Conservation (phyloP, 768 basidiomycete species). For the Boletellus sp. region DNA sequence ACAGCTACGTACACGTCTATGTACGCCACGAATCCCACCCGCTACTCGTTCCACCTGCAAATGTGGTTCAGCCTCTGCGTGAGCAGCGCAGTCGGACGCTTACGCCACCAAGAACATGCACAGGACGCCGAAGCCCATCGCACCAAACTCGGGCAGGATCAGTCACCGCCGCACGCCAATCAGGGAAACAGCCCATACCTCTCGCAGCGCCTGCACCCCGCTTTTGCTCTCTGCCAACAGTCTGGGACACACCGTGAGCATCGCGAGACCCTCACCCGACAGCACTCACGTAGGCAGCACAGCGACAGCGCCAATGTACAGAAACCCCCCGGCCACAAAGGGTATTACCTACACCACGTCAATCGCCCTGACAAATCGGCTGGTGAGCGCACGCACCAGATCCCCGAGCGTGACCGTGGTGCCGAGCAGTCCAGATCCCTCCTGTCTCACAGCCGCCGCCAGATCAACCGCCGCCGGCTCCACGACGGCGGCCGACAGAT, state of each 20-base stretch:
- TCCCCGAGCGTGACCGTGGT: constrained; percentile 78
- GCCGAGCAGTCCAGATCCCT: constrained; percentile 74
- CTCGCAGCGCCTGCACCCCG: constrained; percentile 83
- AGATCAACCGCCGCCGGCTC: constrained; percentile 51
- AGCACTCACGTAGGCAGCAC: constrained; percentile 80
- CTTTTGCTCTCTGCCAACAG: constrained; percentile 85
- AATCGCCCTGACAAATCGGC: constrained; percentile 12
- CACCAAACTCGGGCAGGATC: constrained; percentile 63
- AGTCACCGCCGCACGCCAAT: constrained; percentile 14
- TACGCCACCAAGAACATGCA: constrained; percentile 94
- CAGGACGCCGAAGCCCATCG: constrained; percentile 85
- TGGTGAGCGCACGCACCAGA: constrained; percentile 52
- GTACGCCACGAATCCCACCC: no score
- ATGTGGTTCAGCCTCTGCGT: constrained; percentile 18
- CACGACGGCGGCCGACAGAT: constrained; percentile 53
- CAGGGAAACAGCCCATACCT: constrained; percentile 44
- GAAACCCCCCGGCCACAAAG: constrained; percentile 86
- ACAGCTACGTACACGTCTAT: no score
- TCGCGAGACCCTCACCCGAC: constrained; percentile 5
- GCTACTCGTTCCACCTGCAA: constrained; percentile 75
- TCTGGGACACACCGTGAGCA: constrained; percentile 37
- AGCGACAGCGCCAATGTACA: constrained; percentile 92
- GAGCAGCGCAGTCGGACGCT: constrained; percentile 36
- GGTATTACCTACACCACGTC: constrained; percentile 64
- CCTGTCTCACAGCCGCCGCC: constrained; percentile 72